Evolutionary conservation across 2,329 filamentous ascomycete genomes (phyloP), one percentile per base, ranked within the genome.

Genomic region (Fusarium solani-melongenae): DNA sequence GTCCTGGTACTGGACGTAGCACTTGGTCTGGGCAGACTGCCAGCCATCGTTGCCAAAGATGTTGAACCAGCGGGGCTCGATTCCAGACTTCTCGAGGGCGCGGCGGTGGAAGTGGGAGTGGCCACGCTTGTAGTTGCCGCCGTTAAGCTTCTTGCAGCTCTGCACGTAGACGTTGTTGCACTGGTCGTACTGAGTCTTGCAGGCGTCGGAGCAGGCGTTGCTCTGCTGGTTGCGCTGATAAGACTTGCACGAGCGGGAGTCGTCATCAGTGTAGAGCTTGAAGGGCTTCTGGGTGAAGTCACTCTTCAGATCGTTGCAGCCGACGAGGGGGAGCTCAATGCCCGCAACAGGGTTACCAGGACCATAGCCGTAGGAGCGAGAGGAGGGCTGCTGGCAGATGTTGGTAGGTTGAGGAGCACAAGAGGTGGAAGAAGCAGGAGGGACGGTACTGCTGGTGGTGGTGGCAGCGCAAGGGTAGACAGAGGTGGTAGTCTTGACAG

Each of bases 351-450:
- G 84, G 59, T 84, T 91, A 38, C 92, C 89, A 2, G 92, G 91
- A 2, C 89, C 90, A 78, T 95, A 96, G 61, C 90, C 91, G 74
- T 87, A 89, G 78, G 88, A 87, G 74, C 89, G 88, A 81, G 83
- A 87, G 61, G 82, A 80, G n/a, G 88, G 85, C 80, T 89, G 87
- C 38, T 79, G 81, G 84, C 88, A 90, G 76, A 90, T 84, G 73
- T 86, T 86, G 64, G 86, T 88, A 2, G 86, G 84, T 36, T 84
- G 79, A 3, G 88, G 86, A 61, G 85, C 81, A 62, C 85, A 83
- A 46, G 81, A 80, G 12, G 81, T 77, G 3, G 78, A 74, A 9
- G 80, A 74, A 4, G 77, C 79, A 51, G 79, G 79, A 51, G 80
- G 76, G 20, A 80, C 76, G 17, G 79, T 80, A 51, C 78, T 80